These are phyloP conservation scores for Massariosphaeria phaeospora DNA, from an alignment of 495 filamentous ascomycete genomes.

Conservation along the genomic window DNA sequence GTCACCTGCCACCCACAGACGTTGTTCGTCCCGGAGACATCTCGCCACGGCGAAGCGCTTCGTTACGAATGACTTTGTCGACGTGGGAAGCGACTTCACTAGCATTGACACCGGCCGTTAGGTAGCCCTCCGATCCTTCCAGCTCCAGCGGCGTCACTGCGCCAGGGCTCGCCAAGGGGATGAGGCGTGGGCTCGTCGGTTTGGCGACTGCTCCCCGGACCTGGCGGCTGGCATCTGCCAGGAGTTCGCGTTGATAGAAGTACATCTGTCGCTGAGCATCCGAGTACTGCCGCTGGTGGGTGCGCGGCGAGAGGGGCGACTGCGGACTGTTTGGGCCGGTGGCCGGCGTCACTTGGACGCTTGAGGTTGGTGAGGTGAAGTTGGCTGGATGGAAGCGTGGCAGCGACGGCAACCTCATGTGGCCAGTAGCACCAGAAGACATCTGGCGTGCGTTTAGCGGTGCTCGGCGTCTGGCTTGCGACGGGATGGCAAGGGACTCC, in stretches of 20 bases:
- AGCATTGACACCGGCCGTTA: slow-evolving; percentile 28
- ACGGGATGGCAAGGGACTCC: slow-evolving; percentile 29
- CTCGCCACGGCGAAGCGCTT: slow-evolving; percentile 38
- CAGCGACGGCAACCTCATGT: slow-evolving; percentile 38
- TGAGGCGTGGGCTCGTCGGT: slow-evolving; percentile 38
- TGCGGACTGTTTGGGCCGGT: slow-evolving; percentile 31
- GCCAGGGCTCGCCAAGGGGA: slow-evolving; percentile 40
- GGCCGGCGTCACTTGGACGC: slow-evolving; percentile 30
- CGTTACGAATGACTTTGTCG: slow-evolving; percentile 39
- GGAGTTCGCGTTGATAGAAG: slow-evolving; percentile 38
- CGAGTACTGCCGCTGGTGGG: slow-evolving; percentile 35
- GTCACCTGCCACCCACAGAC: slow-evolving; percentile 27
- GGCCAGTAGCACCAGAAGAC: slow-evolving; percentile 19
- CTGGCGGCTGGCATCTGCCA: slow-evolving; percentile 20
- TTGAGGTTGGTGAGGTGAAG: slow-evolving; percentile 36
- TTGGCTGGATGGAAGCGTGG: slow-evolving; percentile 45
- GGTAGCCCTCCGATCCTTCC: slow-evolving; percentile 36
- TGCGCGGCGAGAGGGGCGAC: slow-evolving; percentile 35
- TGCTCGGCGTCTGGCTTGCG: slow-evolving; percentile 24
- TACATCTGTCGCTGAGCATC: slow-evolving; percentile 42
- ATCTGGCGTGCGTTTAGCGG: slow-evolving; percentile 15
- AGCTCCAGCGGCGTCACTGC: slow-evolving; percentile 43
- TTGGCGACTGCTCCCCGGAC: slow-evolving; percentile 10
- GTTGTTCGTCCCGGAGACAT: slow-evolving; percentile 47
- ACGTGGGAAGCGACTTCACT: slow-evolving; percentile 27